These are phyloP conservation scores for Mycena capillaripes DNA, from an alignment of 768 basidiomycete species.

Conservation along the genomic window DNA sequence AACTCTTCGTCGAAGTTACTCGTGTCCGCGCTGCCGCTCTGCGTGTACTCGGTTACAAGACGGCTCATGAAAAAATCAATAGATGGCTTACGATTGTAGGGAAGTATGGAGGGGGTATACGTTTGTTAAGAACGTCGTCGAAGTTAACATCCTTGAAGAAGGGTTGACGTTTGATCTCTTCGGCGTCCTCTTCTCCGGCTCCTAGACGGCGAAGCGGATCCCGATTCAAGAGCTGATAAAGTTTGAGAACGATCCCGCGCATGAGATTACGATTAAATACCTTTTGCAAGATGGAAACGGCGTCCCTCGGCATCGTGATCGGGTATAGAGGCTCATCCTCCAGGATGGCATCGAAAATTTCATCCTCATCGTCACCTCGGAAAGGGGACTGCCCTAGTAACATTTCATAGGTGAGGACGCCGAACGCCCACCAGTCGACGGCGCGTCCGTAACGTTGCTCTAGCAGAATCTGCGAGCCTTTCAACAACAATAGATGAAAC, in stretches of 20 bases:
- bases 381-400: conserved; percentile 98
- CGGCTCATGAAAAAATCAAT: background rate
- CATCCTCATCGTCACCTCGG: conserved; percentile 99
- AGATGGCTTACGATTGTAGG: conserved; percentile 85
- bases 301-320: conserved; percentile 98
- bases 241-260: conserved; percentile 21
- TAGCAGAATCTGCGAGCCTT: conserved; percentile 83
- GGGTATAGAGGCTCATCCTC: conserved; percentile 99
- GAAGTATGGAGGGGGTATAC: conserved; percentile 97
- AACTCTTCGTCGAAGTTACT: conserved; percentile 98
- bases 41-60: conserved; percentile 35
- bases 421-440: conserved; percentile 99
- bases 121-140: conserved; percentile 97
- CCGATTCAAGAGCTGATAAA: conserved; percentile 84
- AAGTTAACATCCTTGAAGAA: conserved; percentile 99
- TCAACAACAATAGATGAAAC: conserved; percentile 17
- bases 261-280: conserved; percentile 52
- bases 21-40: conserved; percentile 90
- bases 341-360: conserved; percentile 99
- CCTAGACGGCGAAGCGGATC: conserved; percentile 94
- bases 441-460: conserved; percentile 99
- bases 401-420: conserved; percentile 99
- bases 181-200: conserved; percentile 91
- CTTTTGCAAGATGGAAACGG: conserved; percentile 95
- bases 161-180: conserved; percentile 96